Percentiles rank a stretch among this genome's conserved stretches.
Conservation (phyloP, 2,329 filamentous ascomycete species). For the Hymenoscyphus fructigenus region DNA sequence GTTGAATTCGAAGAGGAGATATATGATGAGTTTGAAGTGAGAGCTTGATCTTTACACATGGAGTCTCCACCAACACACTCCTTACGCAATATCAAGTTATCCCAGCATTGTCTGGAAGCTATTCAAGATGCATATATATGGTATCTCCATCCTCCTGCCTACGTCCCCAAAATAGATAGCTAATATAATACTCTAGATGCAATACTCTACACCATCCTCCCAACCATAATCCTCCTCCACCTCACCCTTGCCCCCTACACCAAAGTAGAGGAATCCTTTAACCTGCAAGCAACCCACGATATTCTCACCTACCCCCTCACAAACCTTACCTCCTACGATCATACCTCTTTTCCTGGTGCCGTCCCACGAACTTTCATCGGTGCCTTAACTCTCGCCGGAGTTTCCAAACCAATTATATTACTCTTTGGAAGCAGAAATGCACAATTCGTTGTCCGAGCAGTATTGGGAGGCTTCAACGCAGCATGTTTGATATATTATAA, state of each 20-base stretch:
- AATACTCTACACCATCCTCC: constrained; percentile 56
- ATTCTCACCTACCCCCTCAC: constrained; percentile 75
- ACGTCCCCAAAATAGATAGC: background rate
- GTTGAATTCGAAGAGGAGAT: background rate
- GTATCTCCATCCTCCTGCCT: constrained; percentile 15
- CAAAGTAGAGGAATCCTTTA: constrained; percentile 98
- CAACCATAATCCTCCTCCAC: constrained; percentile 64
- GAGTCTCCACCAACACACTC: background rate
- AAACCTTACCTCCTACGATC: constrained; percentile 66
- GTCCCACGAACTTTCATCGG: constrained; percentile 92
- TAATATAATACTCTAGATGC: constrained; percentile 40
- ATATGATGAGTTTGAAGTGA: background rate
- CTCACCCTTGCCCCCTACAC: constrained; percentile 80
- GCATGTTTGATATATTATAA: constrained; percentile 65
- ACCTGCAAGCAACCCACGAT: constrained; percentile 91
- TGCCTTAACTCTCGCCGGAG: constrained; percentile 69
- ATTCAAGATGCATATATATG: constrained; percentile 30
- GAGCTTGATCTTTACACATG: background rate
- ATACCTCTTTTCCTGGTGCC: constrained; percentile 84
- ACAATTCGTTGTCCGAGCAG: constrained; percentile 66
- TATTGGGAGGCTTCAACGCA: constrained; percentile 77
- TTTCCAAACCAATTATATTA: constrained; percentile 65
- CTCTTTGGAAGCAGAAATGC: constrained; percentile 55
- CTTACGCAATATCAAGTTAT: background rate
- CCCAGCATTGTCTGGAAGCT: background rate